Base-by-base conservation (phyloP, 306 rosid genomes). In the Vicia sativa region DNA sequence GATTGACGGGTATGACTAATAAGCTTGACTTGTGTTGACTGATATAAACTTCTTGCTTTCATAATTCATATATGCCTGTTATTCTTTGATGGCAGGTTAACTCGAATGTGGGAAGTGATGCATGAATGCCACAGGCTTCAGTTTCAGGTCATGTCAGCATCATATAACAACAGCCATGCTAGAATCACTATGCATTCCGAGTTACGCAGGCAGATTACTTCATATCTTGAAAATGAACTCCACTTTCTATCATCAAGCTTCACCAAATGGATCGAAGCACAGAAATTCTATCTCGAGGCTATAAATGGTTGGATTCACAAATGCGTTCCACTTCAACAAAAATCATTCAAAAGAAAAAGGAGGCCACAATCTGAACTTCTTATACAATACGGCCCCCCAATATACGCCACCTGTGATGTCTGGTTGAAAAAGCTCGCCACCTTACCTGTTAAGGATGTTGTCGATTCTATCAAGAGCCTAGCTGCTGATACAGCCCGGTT, bases 61-160 rank as follows among this genome's bases (percentile, higher is more conserved):
- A 54, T 21, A 60, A 44, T 81, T 85, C 72, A 75, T 59, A 65
- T 59, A 25, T 72, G 66, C 64, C 34, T 65, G 28, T 44, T 23
- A 59, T 73, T 65, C 57, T 29, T 64, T 25, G 48, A 38, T 72
- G 72, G 29, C 80, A 93, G 99, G 85, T 81, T 90, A 77, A 72
- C 78, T 65, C 87, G 91, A 70, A 93, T 90, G 99, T 93, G 97
- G 99, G 90, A 85, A 61, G 92, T 76, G 81, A 88, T 93, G 99
- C 78, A 52, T 41, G 90, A 86, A 65, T 90, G 96, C 80, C 97
- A 90, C 95, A 85, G 76, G 79, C 90, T 65, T 70, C 98, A 92
- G 79, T 77, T 77, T 56, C 81, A 75, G 79, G 83, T 92, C 12
- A 90, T 92, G 70, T 74, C 87, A 6, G 80, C 74, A 45, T 85